Percentiles rank a stretch among this genome's conserved stretches.
Evolutionary conservation across 352 stramenopile species (phyloP).

Genomic region (Phytophthora vignae): DNA sequence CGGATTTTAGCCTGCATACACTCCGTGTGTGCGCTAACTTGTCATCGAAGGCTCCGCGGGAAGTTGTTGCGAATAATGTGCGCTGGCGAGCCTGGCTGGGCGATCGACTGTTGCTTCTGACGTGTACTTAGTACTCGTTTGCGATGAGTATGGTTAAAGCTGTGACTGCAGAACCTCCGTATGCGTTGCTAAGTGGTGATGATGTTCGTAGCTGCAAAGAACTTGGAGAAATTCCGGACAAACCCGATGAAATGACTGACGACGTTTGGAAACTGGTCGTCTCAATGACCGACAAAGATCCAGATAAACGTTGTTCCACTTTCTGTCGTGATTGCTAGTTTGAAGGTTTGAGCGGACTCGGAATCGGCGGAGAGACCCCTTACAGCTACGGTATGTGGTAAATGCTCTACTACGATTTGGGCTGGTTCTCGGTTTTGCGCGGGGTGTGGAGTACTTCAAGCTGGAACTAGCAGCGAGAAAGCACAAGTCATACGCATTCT

Average conservation of each 20-base stretch:
- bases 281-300: neutral
- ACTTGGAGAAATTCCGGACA: neutral
- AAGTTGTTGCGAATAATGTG: neutral
- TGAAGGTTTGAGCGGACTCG: neutral
- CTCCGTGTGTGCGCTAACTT: neutral
- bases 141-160: conserved; percentile 9
- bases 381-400: neutral
- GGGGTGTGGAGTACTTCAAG: neutral
- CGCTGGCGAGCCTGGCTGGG: conserved; percentile 6
- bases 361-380: neutral
- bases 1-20: neutral
- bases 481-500: no score
- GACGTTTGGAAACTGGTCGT: neutral
- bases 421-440: neutral
- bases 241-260: neutral
- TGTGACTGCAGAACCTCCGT: neutral
- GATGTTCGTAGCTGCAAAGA: neutral
- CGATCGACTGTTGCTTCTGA: conserved; percentile 1
- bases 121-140: conserved; percentile 5
- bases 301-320: neutral
- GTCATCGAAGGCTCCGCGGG: neutral
- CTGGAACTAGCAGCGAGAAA: no score
- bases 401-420: neutral
- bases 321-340: neutral
- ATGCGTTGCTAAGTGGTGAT: neutral